These are phyloP conservation scores for Myxozyma mucilagina DNA, from an alignment of 805 yeast species.

Conservation along the genomic window DNA sequence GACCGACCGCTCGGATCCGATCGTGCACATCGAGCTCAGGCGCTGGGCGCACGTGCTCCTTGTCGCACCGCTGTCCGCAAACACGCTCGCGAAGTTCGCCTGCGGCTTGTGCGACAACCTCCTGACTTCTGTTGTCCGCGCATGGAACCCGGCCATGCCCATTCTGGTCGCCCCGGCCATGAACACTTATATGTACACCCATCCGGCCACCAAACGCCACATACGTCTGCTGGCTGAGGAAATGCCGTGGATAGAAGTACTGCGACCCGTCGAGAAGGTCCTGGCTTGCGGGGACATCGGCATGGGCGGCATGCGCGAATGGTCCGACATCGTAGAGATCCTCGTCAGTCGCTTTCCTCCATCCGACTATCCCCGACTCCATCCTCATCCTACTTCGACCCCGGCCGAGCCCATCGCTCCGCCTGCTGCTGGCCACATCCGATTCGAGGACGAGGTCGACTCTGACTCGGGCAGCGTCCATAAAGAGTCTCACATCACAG, in stretches of 20 bases:
- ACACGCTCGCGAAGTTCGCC: constrained; percentile 84
- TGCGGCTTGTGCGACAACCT: constrained; percentile 91
- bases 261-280: constrained; percentile 92
- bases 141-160: constrained; percentile 93
- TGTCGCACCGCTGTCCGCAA: constrained; percentile 94
- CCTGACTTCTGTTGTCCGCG: constrained; percentile 84
- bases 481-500: neutral
- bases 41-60: constrained; percentile 95
- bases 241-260: constrained; percentile 93
- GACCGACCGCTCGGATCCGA: constrained; percentile 79
- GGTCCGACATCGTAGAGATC: constrained; percentile 88
- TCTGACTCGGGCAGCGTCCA: neutral
- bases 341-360: constrained; percentile 62
- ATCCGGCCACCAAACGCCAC: constrained; percentile 84
- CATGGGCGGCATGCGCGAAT: constrained; percentile 99
- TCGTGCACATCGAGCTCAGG: constrained; percentile 88
- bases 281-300: constrained; percentile 95
- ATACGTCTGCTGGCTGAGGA: constrained; percentile 74
- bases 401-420: too few species aligned
- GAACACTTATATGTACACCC: constrained; percentile 89
- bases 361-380: constrained; percentile 7
- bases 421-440: neutral
- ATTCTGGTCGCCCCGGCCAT: constrained; percentile 91
- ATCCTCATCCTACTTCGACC: neutral
- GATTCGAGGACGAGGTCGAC: constrained; percentile 12